Conservation (phyloP, 164 flowering plant species). For the Platanus orientalis region DNA sequence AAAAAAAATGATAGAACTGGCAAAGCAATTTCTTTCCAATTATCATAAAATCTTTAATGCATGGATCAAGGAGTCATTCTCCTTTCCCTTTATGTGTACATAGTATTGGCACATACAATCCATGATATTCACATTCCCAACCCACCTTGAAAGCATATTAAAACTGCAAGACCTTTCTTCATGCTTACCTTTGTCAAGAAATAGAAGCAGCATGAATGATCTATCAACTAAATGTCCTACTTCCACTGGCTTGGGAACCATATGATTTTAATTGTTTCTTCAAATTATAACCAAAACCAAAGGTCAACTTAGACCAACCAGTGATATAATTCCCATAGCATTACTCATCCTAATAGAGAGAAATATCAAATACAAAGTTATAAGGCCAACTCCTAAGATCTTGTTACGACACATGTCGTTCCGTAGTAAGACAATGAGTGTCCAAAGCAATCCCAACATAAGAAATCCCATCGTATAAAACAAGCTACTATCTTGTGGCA, state of each 20-base stretch:
- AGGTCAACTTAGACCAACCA: slow-evolving; percentile 25
- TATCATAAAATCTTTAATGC: not conserved
- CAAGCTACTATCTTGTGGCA: slow-evolving; percentile 65
- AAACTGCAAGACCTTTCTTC: not conserved
- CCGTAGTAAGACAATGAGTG: slow-evolving; percentile 58
- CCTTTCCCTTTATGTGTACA: slow-evolving; percentile 1
- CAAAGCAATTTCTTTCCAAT: no score
- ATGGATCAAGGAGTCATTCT: slow-evolving; percentile 3
- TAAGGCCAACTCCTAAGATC: slow-evolving; percentile 64
- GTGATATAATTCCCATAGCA: slow-evolving; percentile 50
- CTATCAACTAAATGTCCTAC: no score
- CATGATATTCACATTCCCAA: slow-evolving; percentile 1
- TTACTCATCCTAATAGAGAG: slow-evolving; percentile 48
- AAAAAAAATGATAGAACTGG: no score
- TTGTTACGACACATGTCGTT: slow-evolving; percentile 74
- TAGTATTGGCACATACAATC: slow-evolving; percentile 1
- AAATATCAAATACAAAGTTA: slow-evolving; percentile 60
- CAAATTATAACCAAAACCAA: not conserved
- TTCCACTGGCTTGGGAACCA: no score
- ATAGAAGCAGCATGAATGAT: not conserved
- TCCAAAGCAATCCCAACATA: slow-evolving; percentile 64
- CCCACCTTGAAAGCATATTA: not conserved
- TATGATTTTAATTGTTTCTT: not conserved
- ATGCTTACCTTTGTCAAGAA: not conserved
- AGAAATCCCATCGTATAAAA: slow-evolving; percentile 73